A percentile compares a stretch with the other conserved stretches of the same genome.
These are phyloP conservation scores for Penicillium freii DNA, from an alignment of 2,329 filamentous ascomycete genomes.

Conservation along the genomic window DNA sequence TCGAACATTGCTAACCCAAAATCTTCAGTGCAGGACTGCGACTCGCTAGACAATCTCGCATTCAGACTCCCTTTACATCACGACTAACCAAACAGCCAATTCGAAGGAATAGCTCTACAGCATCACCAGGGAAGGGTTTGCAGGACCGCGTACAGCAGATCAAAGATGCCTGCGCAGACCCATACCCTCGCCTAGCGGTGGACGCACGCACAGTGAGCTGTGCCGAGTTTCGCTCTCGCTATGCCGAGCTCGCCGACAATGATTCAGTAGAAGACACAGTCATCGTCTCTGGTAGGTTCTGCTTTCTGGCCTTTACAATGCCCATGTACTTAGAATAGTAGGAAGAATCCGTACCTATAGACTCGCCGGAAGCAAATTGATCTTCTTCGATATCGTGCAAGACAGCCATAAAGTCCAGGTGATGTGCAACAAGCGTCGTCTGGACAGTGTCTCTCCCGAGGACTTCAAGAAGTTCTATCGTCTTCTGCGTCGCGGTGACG, in stretches of 20 bases:
- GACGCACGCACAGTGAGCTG: constrained; percentile 34
- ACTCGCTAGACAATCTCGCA: constrained; percentile 9
- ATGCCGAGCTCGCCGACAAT: constrained; percentile 37
- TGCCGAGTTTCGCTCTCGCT: constrained; percentile 39
- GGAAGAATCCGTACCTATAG: constrained; percentile 75
- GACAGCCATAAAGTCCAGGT: constrained; percentile 72
- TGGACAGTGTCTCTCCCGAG: constrained; percentile 40
- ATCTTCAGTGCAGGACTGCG: constrained; percentile 28
- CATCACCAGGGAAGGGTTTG: constrained; percentile 36
- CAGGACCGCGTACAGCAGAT: constrained; percentile 41
- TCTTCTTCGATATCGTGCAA: constrained; percentile 79
- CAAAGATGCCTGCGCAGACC: constrained; percentile 32
- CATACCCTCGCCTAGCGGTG: constrained; percentile 40
- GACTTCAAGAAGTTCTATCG: constrained; percentile 61
- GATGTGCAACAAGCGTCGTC: constrained; percentile 64
- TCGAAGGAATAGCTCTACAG: constrained; percentile 27
- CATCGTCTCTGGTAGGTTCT: constrained; percentile 45
- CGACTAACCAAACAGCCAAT: constrained; percentile 22
- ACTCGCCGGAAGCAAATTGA: constrained; percentile 69
- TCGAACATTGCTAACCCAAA: constrained; percentile 23
- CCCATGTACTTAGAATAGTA: constrained; percentile 48
- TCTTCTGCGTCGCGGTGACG: constrained; percentile 75
- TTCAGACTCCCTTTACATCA: constrained; percentile 5
- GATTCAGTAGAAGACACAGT: constrained; percentile 44
- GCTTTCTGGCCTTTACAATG: constrained; percentile 17